These are phyloP conservation scores for Cryptococcus sp. DNA, from an alignment of 1,284 basidiomycete genomes.

Conservation along the genomic window DNA sequence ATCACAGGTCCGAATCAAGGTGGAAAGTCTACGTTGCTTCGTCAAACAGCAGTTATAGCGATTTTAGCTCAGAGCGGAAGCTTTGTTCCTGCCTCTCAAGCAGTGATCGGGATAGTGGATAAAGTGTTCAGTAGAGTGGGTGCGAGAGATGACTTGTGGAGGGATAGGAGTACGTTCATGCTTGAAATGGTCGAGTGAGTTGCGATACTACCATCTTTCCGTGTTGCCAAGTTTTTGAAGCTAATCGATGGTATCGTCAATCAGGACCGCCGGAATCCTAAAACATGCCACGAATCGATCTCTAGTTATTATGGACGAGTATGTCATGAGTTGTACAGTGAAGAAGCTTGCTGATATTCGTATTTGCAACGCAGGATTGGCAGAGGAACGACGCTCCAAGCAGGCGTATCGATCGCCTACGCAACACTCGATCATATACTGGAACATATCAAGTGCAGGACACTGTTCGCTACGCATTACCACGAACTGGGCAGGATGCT, in stretches of 20 bases:
- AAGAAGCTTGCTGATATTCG: neutral
- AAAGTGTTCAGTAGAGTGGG: conserved; percentile 92
- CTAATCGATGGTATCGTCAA: neutral
- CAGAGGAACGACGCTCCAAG: conserved; percentile 86
- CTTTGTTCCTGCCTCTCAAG: conserved; percentile 84
- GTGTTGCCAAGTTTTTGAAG: no score
- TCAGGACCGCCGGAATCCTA: conserved; percentile 59
- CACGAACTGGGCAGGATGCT: conserved; percentile 89
- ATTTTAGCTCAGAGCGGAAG: conserved; percentile 91
- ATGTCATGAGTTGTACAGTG: conserved; percentile 9
- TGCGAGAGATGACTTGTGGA: conserved; percentile 91
- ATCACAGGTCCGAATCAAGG: conserved; percentile 98
- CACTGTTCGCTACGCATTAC: conserved; percentile 95
- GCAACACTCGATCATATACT: conserved; percentile 82
- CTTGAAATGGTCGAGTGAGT: conserved; percentile 54
- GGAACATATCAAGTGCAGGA: conserved; percentile 70
- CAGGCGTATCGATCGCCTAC: conserved; percentile 91
- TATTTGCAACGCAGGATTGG: conserved; percentile 60
- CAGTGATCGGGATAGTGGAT: conserved; percentile 82
- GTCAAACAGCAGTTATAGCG: conserved; percentile 85
- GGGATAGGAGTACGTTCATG: conserved; percentile 88
- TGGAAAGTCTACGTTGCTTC: conserved; percentile 84
- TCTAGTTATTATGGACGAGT: conserved; percentile 93
- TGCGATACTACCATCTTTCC: no score
- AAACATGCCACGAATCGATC: conserved; percentile 76